Base-by-base conservation (phyloP, 225 moss, liverwort and hornwort species). In the Anthoceros angustus region DNA sequence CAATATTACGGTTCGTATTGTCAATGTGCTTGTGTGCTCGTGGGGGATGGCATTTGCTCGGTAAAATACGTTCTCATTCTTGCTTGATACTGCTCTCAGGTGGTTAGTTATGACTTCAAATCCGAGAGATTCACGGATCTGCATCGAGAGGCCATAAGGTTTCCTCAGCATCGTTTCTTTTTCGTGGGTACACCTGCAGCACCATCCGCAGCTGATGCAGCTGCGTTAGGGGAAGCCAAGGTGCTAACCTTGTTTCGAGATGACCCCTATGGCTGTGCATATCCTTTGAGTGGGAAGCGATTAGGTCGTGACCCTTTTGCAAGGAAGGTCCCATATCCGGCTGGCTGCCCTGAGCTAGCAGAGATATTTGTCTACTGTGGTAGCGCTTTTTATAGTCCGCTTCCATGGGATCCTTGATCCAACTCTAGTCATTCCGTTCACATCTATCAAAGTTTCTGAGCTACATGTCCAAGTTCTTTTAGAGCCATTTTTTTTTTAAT, bases 51-150 rank as follows among this genome's bases (percentile, higher is more conserved):
- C 39, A n/a, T 65, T 43, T 38, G 39, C 24, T 10, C 70, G 18
- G 39, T 40, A 41, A 14, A 7, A 18, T 11, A 40, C 3, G 12
- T 41, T 16, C 21, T 41, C 21, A 14, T 39, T 23, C 67, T 2
- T 60, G 18, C 26, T 60, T 21, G 60, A 3, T 49, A 63, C 60
- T 25, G 25, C 43, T 66, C 63, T 70, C 76, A 84, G 84, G 91
- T 91, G 12, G 95, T 95, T 41, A 95, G 95, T 80, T 91, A 91
- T 74, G 86, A 91, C 48, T 88, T 95, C 45, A 88, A 88, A 61
- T 65, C 81, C 72, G 71, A 61, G 12, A 77, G 95, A 14, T 95
- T 95, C 62, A 73, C 82, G 7, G 74, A 86, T 61, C 77, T 88
- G 42, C 95, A 95, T 70, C 81, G 95, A 43, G 69, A 68, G 61